These are phyloP conservation scores for Termitomyces sp. DNA, from an alignment of 1,284 basidiomycete species.

Conservation along the genomic window DNA sequence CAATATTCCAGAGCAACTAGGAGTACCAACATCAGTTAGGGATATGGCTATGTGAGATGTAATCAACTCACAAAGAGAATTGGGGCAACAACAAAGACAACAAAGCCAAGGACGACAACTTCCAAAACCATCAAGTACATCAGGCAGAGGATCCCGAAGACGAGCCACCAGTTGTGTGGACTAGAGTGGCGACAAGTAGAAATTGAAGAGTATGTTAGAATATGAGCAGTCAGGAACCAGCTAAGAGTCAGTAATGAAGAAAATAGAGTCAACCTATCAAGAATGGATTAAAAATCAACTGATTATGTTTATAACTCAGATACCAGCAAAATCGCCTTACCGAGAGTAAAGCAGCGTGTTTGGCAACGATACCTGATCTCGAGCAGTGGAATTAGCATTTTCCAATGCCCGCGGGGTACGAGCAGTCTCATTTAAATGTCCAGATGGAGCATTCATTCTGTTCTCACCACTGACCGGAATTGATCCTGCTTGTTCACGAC, in stretches of 20 bases:
- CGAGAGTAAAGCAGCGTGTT: slow-evolving; percentile 29
- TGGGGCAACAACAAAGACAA: slow-evolving; percentile 73
- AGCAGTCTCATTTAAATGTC: not conserved
- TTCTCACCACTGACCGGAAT: not conserved
- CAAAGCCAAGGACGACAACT: slow-evolving; percentile 62
- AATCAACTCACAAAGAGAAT: slow-evolving; percentile 61
- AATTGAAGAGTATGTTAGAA: slow-evolving; percentile 69
- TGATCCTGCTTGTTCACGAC: slow-evolving; percentile 2
- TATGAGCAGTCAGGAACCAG: slow-evolving; percentile 77
- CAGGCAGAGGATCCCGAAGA: slow-evolving; percentile 71
- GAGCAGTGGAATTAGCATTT: not conserved
- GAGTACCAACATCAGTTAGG: slow-evolving; percentile 8
- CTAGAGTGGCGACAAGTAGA: slow-evolving; percentile 63
- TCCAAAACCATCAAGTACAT: slow-evolving; percentile 74
- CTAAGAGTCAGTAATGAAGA: slow-evolving; percentile 64
- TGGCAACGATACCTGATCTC: slow-evolving; percentile 15
- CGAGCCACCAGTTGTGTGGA: slow-evolving; percentile 80
- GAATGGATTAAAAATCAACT: not conserved
- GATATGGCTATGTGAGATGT: not conserved
- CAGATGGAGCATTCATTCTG: not conserved
- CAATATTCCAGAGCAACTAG: slow-evolving; percentile 70
- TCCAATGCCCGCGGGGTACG: slow-evolving; percentile 2
- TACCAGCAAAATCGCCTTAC: slow-evolving; percentile 16
- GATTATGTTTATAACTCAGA: not conserved
- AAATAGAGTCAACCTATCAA: slow-evolving; percentile 43